Conservation (phyloP, 257 asterid genomes). For the Rubia yunnanensis region DNA sequence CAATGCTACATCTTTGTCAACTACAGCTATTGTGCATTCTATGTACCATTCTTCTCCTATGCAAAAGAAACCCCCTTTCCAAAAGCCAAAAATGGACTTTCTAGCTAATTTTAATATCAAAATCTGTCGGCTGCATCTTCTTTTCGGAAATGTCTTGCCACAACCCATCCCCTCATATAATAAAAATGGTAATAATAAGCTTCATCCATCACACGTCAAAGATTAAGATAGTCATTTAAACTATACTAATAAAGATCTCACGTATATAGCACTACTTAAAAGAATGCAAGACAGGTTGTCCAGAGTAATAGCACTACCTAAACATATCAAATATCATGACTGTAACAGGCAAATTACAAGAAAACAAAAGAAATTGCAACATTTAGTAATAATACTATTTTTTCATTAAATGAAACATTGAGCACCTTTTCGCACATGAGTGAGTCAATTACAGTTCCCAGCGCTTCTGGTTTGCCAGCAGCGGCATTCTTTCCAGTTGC, state of each 20-base stretch:
- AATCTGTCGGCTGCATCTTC: not conserved
- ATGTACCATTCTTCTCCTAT: not conserved
- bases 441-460: slow-evolving; percentile 45
- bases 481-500: slow-evolving; percentile 58
- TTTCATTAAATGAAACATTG: not conserved
- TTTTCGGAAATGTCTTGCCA: not conserved
- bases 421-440: slow-evolving; percentile 74
- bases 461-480: slow-evolving; percentile 53
- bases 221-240: not conserved
- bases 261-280: not conserved
- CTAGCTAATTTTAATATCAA: not conserved
- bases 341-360: not conserved
- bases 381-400: not conserved
- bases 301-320: not conserved
- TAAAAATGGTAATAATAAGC: too few species aligned
- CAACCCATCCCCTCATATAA: not conserved
- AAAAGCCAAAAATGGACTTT: not conserved
- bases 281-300: not conserved
- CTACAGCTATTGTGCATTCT: not conserved
- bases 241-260: not conserved
- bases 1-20: not conserved
- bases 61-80: not conserved
- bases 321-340: not conserved
- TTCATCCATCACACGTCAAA: not conserved
- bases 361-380: not conserved